These are phyloP conservation scores for Eimeria maxima DNA, from an alignment of 169 alveolate genomes.

Conservation along the genomic window DNA sequence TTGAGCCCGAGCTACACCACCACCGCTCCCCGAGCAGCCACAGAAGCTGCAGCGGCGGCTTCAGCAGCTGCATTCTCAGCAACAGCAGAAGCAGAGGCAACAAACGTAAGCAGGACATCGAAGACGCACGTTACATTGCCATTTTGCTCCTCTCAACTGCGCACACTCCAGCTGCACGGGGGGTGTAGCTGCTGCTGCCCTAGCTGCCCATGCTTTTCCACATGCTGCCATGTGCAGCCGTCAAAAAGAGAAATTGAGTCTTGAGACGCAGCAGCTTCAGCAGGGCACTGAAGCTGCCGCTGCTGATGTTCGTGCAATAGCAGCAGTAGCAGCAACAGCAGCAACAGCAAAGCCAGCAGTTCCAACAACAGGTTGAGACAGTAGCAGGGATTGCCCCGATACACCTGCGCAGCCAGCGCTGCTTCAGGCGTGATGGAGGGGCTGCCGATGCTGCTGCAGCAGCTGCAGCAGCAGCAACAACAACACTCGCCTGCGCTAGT, in stretches of 20 bases:
- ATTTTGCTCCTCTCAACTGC: background rate
- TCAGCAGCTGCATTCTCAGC: background rate
- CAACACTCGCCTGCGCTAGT: background rate
- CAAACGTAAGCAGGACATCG: background rate
- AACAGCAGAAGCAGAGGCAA: background rate
- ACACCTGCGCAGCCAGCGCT: background rate
- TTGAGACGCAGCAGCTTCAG: background rate
- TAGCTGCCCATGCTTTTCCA: background rate
- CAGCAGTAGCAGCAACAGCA: constrained; percentile 45
- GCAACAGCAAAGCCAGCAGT: background rate
- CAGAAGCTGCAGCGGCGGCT: background rate
- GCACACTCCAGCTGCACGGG: background rate
- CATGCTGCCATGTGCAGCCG: background rate
- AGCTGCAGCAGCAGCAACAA: background rate
- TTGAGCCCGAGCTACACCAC: background rate
- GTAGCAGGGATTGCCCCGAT: background rate
- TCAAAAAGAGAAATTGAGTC: background rate
- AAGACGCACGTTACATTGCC: background rate
- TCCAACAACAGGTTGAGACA: background rate
- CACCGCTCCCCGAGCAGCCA: background rate
- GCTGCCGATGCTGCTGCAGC: too few species aligned
- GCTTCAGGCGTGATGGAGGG: background rate
- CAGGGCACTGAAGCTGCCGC: background rate
- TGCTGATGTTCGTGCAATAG: background rate
- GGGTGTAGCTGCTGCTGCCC: background rate